Percentiles rank a stretch among this genome's conserved stretches.
Evolutionary conservation across 495 filamentous ascomycete genomes (phyloP).

Genomic region (Cairneyella variabilis): DNA sequence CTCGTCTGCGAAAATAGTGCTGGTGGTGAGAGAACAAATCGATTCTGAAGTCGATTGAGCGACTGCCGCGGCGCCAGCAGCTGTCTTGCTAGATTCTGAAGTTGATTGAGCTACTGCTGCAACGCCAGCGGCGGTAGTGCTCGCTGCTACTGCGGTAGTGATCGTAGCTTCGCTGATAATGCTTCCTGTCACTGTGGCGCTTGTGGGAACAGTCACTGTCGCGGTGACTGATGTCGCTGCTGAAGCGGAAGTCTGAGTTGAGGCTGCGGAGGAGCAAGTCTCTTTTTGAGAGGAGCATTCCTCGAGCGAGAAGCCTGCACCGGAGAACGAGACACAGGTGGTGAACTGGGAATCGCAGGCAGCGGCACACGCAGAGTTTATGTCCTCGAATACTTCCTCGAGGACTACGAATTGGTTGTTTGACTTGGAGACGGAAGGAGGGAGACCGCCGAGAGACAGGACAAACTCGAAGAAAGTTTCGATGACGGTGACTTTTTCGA

Average conservation of each 20-base stretch:
- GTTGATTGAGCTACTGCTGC: neutral
- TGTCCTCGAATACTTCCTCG: slow-evolving; percentile 18
- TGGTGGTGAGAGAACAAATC: neutral
- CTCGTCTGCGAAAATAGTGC: neutral
- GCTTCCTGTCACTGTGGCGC: slow-evolving; percentile 10
- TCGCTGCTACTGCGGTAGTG: neutral
- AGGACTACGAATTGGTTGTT: slow-evolving; percentile 12
- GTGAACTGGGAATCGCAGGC: slow-evolving; percentile 20
- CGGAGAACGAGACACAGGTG: slow-evolving; percentile 17
- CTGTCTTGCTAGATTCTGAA: slow-evolving; percentile 7
- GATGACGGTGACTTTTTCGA: slow-evolving; percentile 16
- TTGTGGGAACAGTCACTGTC: slow-evolving; percentile 14
- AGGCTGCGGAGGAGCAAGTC: slow-evolving; percentile 12
- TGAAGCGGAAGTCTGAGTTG: neutral
- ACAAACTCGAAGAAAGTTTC: slow-evolving; percentile 24
- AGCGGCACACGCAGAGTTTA: slow-evolving; percentile 11
- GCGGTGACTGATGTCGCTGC: slow-evolving; percentile 10
- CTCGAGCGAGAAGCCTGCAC: slow-evolving; percentile 16
- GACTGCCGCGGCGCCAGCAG: neutral
- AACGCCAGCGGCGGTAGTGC: neutral
- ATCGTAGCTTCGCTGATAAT: slow-evolving; percentile 7
- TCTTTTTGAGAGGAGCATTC: slow-evolving; percentile 18
- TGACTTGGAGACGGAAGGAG: slow-evolving; percentile 18
- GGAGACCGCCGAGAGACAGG: slow-evolving; percentile 17
- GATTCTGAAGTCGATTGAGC: slow-evolving; percentile 16